Base-by-base conservation (phyloP, 2,329 filamentous ascomycete species). In the Escovopsis sp. region DNA sequence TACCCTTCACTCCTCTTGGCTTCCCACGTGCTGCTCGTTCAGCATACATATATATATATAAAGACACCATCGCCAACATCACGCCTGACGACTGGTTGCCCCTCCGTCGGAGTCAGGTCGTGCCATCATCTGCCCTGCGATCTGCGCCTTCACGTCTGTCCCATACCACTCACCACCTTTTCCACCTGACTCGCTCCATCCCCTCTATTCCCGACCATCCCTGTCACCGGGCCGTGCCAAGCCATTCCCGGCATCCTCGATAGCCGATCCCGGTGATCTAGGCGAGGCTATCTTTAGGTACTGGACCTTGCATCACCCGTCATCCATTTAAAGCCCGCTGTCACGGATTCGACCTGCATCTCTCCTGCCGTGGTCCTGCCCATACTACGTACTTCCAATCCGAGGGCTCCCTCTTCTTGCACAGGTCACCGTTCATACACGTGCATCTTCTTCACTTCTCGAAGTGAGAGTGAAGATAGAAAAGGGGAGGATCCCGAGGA, bases 211-310 rank as follows among this genome's bases (percentile, higher is more conserved):
- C 38, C 34, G 15, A 35, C 33, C 29, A 37, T 43, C 39, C 37
- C 37, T 46, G 38, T 36, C 30, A 27, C 37, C 35, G 35, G 16
- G 10, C 4, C 16, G 33, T 37, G 35, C 16, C 35, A 37, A 37
- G 35, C 10, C 13, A 20, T 20, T 37, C 35, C 34, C 25, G 43
- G 39, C 41, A 38, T 41, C 32, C 24, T 29, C 42, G 39, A 44
- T 41, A 44, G 39, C 43, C 43, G 42, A 44, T 44, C 43, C 41
- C 35, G 43, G 27, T 39, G 39, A 44, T 44, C 43, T 39, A 37
- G 32, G 39, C 39, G 41, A 44, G 43, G 43, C 39, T 39, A 27
- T 30, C 20, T 20, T 20, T 20, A 20, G 36, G 32, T 43, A 24
- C 24, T 15, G 20, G 7, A 25, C 20, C 38, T 41, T 16, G 35